Conservation (phyloP, 805 yeast genomes). For the Brettanomyces nanus region DNA sequence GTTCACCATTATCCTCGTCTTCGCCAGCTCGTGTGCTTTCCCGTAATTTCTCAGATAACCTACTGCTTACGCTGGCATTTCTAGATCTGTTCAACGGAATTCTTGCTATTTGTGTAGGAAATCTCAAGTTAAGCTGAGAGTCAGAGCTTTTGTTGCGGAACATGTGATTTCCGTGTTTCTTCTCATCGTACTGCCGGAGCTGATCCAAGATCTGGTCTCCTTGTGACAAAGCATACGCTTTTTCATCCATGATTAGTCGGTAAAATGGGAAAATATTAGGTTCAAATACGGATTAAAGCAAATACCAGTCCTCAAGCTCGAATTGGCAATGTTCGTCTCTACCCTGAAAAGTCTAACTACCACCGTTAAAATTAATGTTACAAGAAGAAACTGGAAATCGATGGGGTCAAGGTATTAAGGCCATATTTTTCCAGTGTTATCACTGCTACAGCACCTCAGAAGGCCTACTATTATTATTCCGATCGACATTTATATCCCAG, state of each 20-base stretch:
- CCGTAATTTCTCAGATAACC: neutral
- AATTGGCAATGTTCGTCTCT: too few species aligned
- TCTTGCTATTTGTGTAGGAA: neutral
- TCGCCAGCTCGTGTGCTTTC: neutral
- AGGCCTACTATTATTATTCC: too few species aligned
- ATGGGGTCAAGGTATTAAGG: too few species aligned
- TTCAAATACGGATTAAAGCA: too few species aligned
- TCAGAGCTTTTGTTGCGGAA: neutral
- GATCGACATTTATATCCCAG: too few species aligned
- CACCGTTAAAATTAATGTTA: too few species aligned
- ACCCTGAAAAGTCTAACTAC: too few species aligned
- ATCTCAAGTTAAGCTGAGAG: neutral
- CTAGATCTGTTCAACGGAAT: neutral
- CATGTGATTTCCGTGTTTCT: constrained; percentile 17
- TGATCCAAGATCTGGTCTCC: constrained; percentile 28
- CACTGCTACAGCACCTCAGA: too few species aligned
- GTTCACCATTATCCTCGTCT: neutral
- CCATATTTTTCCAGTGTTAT: too few species aligned
- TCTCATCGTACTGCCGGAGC: constrained; percentile 25
- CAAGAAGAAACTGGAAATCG: too few species aligned
- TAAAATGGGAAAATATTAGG: too few species aligned
- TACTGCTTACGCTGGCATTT: constrained; percentile 1
- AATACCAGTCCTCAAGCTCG: too few species aligned
- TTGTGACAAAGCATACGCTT: constrained; percentile 22
- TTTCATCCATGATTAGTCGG: constrained; percentile 1